Base-by-base conservation (phyloP, 2,329 filamentous ascomycete genomes). In the Arthrobotrys megalospora region DNA sequence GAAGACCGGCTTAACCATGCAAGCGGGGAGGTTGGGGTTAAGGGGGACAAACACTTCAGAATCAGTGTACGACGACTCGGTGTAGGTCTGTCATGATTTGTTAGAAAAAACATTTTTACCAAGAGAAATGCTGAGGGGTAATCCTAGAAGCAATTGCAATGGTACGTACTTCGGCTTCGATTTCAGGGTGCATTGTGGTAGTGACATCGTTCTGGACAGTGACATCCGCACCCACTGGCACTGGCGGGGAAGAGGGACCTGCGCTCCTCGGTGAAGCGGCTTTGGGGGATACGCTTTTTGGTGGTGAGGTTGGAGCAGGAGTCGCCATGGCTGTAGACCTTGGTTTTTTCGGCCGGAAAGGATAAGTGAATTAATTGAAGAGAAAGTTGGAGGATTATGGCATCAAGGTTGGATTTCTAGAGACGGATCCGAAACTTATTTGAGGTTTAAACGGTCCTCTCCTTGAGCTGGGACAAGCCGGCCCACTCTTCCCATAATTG, bases 91-190 rank as follows among this genome's bases (percentile, higher is more conserved):
- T 0, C 52, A 52, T 36, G 50, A 14, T 55, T 60, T 48, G 21
- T 70, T 58, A 62, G 66, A 3, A 62, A 24, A 47, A n/a, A 24
- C 14, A n/a, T 34, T 36, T 38, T 53, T 34, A 34, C 10, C 38
- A 19, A 65, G 43, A 11, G 11, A 14, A 48, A 36, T 19, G 12
- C 16, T 16, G 7, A 52, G 36, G 64, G 64, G 34, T 12, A 6
- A 24, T 28, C 32, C 48, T 52, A 19, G 21, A 52, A n/a, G 19
- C 12, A 11, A 14, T 48, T 43, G 41, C 4, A 41, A 32, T 16
- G 21, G 14, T 66, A 38, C 67, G 21, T 70, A 70, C 70, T 12
- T 75, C 70, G 14, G 70, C 52, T 36, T 75, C 70, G 19, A 75
- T 62, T 21, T 41, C 63, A 24, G 63, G 52, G 24, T 66, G 43